Conservation (phyloP, 768 basidiomycete genomes). For the Baorangia bicolor region DNA sequence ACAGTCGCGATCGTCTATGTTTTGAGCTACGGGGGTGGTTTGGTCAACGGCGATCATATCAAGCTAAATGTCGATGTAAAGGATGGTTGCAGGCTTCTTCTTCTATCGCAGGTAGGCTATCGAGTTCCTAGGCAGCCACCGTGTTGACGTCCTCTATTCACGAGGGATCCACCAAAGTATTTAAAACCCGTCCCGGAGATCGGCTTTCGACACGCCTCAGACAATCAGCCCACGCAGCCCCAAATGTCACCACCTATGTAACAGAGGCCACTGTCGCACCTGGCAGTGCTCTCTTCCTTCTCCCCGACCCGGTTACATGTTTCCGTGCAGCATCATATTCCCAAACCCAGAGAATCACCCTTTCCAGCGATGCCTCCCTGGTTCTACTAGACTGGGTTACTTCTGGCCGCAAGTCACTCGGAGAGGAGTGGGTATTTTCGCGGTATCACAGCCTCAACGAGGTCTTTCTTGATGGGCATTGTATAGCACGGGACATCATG, state of each 20-base stretch:
- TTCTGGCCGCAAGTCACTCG: constrained; percentile 76
- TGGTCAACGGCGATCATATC: constrained; percentile 83
- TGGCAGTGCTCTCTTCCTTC: constrained; percentile 64
- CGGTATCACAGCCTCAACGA: constrained; percentile 86
- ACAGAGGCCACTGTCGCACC: constrained; percentile 56
- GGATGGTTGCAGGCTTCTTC: constrained; percentile 54
- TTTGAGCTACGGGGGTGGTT: constrained; percentile 87
- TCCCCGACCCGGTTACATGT: constrained; percentile 93
- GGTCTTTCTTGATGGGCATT: constrained; percentile 60
- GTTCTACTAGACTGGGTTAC: constrained; percentile 91
- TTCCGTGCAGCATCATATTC: constrained; percentile 81
- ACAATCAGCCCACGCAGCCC: constrained; percentile 5
- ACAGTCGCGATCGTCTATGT: constrained; percentile 72
- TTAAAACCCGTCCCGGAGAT: constrained; percentile 71
- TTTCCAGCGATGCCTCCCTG: constrained; percentile 59
- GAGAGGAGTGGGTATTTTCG: constrained; percentile 90
- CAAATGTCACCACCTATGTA: constrained; percentile 55
- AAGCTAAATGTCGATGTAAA: constrained; percentile 61
- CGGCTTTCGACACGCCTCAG: constrained; percentile 46
- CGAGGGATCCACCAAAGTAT: constrained; percentile 93
- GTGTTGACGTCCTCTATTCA: background rate
- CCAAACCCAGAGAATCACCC: constrained; percentile 77
- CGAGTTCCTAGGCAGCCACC: background rate
- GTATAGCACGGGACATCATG: constrained; percentile 74
- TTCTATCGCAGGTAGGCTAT: constrained; percentile 78